A percentile compares a stretch with the other conserved stretches of the same genome.
phyloP scores from a whole-genome alignment of 148 eudicot genomes.

The Nepenthes mirabilis region DNA sequence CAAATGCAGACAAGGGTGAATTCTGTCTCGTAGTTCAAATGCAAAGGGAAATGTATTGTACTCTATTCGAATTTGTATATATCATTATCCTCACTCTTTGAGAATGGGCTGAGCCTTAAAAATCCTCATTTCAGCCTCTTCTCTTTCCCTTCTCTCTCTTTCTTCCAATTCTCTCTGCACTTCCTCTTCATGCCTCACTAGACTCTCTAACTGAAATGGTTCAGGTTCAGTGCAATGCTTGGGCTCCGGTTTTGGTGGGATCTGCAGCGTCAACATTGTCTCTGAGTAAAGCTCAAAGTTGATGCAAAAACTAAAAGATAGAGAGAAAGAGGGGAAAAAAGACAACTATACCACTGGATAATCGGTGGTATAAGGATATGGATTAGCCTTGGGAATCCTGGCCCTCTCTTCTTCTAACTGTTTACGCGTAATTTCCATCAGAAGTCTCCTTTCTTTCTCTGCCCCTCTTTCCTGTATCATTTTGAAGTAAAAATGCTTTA shows the following conservation, averaged over 20 bases:
- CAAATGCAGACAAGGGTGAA: too few relatives aligned
- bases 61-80: too few relatives aligned
- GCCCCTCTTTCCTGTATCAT: conserved; percentile 70
- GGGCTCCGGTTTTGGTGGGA: conserved; percentile 90
- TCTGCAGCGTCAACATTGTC: conserved; percentile 19
- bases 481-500: neutral
- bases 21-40: too few relatives aligned
- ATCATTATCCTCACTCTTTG: conserved; percentile 41
- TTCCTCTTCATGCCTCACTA: conserved; percentile 84
- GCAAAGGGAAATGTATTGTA: too few relatives aligned
- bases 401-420: conserved; percentile 73
- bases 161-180: conserved; percentile 80
- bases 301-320: neutral
- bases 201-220: conserved; percentile 78
- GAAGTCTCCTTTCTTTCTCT: conserved; percentile 58
- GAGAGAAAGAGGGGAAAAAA: neutral
- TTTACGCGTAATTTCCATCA: conserved; percentile 55
- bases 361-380: conserved; percentile 91
- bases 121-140: conserved; percentile 70
- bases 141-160: conserved; percentile 50
- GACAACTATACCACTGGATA: conserved; percentile 69
- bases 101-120: conserved; percentile 85
- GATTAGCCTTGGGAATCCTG: conserved; percentile 76
- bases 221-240: conserved; percentile 77
- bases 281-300: neutral